Base-by-base conservation (phyloP, 2,329 filamentous ascomycete species). In the Verticillium tricorpus region DNA sequence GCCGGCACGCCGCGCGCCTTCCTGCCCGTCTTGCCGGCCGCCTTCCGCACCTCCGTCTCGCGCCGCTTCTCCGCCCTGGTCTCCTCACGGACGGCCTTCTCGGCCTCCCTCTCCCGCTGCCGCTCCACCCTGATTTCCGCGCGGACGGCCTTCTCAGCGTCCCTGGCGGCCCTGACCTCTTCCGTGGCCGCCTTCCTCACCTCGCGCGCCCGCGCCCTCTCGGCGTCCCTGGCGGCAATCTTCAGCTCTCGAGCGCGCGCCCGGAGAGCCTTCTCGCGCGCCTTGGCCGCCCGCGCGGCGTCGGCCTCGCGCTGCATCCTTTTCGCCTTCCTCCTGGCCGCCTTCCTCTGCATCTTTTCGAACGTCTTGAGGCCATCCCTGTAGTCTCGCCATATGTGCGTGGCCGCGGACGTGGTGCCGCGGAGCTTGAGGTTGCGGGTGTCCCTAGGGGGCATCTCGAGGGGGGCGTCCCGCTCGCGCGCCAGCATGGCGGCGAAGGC, bases 191-290 rank as follows among this genome's bases (percentile, higher is more conserved):
- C 19, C 45, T 50, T 9, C 19, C 28, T 37, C 12, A 45, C 37
- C 11, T 35, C 61, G 5, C 61, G 56, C 5, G 22, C 40, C 4
- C n/a, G 34, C 35, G 25, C 37, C n/a, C 31, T 57, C 32, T 56
- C 40, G 54, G 34, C 32, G 6, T 55, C 6, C 39, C 39, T 39
- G 17, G 40, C 59, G 2, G 54, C 54, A 15, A 52, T 22, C 25
- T 34, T 56, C 22, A 57, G 59, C 11, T 40, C 64, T 17, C 60
- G 57, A 6, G 61, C 59, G 25, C 45, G 58, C 34, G 14, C 17
- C 40, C 34, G 34, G 7, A 28, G 56, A 2, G 35, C 61, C 25
- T 50, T 45, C 6, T 5, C 25, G 5, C 25, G 22, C 37, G 2
- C 19, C 22, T 58, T 58, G 32, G 56, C 56, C 22, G 11, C 35